Conservation (phyloP, 2,329 filamentous ascomycete species). For the Periconia sp. region DNA sequence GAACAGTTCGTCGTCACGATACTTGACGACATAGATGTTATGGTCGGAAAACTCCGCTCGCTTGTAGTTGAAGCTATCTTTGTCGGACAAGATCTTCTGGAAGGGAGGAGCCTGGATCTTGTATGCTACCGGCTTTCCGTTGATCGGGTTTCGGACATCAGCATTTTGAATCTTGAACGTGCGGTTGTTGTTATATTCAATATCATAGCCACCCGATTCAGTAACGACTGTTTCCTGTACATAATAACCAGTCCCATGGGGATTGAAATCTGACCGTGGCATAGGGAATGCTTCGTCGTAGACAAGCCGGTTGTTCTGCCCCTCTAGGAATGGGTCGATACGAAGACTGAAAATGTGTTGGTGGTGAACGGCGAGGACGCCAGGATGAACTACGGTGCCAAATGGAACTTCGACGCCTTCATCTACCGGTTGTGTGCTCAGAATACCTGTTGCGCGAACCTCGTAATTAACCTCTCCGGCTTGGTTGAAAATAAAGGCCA, state of each 20-base stretch:
- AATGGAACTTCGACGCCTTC: conserved; percentile 68
- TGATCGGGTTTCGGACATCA: conserved; percentile 53
- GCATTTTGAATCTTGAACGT: conserved; percentile 58
- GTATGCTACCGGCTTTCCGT: conserved; percentile 56
- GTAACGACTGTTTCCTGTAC: conserved; percentile 55
- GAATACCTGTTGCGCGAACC: conserved; percentile 71
- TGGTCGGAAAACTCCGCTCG: conserved; percentile 65
- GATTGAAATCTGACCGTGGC: conserved; percentile 62
- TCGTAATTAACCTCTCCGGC: conserved; percentile 71
- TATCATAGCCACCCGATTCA: conserved; percentile 58
- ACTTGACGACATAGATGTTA: conserved; percentile 63
- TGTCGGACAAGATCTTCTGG: conserved; percentile 59
- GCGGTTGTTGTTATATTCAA: conserved; percentile 52
- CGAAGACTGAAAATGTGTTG: conserved; percentile 74
- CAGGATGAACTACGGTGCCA: conserved; percentile 72
- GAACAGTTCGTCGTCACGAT: conserved; percentile 65
- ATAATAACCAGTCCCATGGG: conserved; percentile 60
- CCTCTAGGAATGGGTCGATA: conserved; percentile 56
- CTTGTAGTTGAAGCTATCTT: conserved; percentile 61
- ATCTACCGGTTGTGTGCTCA: conserved; percentile 71
- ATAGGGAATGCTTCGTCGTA: conserved; percentile 65
- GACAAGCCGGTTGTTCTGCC: conserved; percentile 52
- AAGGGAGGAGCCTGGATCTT: conserved; percentile 58
- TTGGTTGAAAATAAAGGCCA: conserved; percentile 75
- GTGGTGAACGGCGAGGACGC: conserved; percentile 72